Conservation (phyloP, 371 early-diverging fungal genomes). For the Mortierella sp. region DNA sequence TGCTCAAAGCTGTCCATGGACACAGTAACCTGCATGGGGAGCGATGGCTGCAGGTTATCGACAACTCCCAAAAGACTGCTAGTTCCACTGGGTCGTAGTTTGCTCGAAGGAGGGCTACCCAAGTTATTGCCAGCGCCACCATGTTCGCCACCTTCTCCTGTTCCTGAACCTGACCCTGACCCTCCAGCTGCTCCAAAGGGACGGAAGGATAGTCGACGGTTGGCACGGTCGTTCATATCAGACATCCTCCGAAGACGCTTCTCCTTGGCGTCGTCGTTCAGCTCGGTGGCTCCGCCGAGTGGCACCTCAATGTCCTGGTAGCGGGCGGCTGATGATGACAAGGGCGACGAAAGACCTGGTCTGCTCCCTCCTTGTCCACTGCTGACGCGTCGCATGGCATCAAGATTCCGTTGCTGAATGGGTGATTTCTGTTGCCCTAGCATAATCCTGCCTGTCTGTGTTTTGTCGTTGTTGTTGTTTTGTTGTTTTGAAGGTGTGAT, state of each 20-base stretch:
- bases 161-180: too few relatives aligned
- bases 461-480: not conserved
- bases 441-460: constrained; percentile 11
- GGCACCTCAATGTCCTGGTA: constrained; percentile 58
- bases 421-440: constrained; percentile 17
- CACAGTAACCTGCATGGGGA: constrained; percentile 46
- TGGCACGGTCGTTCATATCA: constrained; percentile 52
- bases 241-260: constrained; percentile 54
- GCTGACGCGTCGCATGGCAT: constrained; percentile 6
- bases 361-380: not conserved
- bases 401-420: constrained; percentile 15
- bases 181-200: constrained; percentile 19
- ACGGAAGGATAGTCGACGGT: constrained; percentile 46
- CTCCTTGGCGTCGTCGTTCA: constrained; percentile 58
- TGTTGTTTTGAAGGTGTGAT: not conserved
- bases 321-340: constrained; percentile 43
- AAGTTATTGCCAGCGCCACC: constrained; percentile 12
- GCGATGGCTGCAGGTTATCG: constrained; percentile 36
- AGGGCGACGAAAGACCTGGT: constrained; percentile 16
- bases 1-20: constrained; percentile 84
- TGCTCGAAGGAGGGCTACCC: constrained; percentile 27
- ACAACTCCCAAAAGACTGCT: constrained; percentile 50
- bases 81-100: constrained; percentile 47
- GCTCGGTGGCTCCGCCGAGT: constrained; percentile 48
- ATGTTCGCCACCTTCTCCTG: constrained; percentile 30